Percentiles rank a stretch among this genome's conserved stretches.
Conservation (phyloP, 257 asterid species). For the Salvia hispanica region DNA sequence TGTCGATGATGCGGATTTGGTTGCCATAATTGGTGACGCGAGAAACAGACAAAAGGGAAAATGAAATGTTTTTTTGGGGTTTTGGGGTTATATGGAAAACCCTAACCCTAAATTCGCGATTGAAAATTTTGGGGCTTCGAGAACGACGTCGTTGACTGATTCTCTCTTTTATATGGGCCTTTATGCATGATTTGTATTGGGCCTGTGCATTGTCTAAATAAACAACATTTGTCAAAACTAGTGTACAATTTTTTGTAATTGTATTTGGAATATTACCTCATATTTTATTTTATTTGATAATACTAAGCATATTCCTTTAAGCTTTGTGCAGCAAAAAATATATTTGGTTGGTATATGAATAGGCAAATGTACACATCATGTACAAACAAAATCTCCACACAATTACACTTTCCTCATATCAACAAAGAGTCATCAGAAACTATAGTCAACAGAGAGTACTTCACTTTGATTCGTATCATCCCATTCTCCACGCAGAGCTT, state of each 20-base stretch:
- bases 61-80: not conserved
- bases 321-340: constrained; percentile 19
- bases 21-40: constrained; percentile 47
- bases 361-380: constrained; percentile 31
- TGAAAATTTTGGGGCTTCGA: not conserved
- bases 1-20: constrained; percentile 44
- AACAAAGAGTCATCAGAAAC: constrained; percentile 68
- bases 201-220: too few relatives aligned
- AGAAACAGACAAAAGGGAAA: not conserved
- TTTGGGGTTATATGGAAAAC: constrained; percentile 33
- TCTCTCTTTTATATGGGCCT: too few relatives aligned
- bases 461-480: constrained; percentile 71
- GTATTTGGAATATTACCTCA: too few relatives aligned
- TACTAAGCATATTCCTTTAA: too few relatives aligned
- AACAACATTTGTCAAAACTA: too few relatives aligned
- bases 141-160: too few relatives aligned
- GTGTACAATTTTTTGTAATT: too few relatives aligned
- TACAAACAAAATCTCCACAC: constrained; percentile 10
- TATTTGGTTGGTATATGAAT: constrained; percentile 21
- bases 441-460: constrained; percentile 79
- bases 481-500: constrained; percentile 81
- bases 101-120: constrained; percentile 54
- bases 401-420: constrained; percentile 38
- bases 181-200: too few relatives aligned
- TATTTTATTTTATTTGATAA: too few relatives aligned